A percentile compares a stretch with the other conserved stretches of the same genome.
Conservation (phyloP, 2,329 filamentous ascomycete genomes). For the Pestalotiopsis sp. region DNA sequence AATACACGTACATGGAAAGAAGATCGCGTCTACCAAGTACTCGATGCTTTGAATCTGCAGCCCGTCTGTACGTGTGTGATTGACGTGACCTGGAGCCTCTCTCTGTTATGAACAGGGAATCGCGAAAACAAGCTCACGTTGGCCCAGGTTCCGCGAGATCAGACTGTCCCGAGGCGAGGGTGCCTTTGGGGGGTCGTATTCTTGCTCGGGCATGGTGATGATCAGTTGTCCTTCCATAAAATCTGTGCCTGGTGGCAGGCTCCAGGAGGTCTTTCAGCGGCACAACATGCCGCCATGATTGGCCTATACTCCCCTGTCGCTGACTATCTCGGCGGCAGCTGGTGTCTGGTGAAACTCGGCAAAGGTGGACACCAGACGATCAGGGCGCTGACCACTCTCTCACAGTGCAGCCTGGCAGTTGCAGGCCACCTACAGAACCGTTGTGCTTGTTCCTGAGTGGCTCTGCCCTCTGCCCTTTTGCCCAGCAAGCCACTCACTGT, state of each 20-base stretch:
- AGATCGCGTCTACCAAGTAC: neutral
- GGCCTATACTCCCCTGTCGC: constrained; percentile 8
- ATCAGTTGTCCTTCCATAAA: constrained; percentile 3
- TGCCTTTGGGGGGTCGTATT: neutral
- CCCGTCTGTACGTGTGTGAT: neutral
- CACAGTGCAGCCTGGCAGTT: neutral
- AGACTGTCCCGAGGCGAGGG: neutral
- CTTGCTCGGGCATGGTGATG: neutral
- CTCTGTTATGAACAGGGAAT: neutral
- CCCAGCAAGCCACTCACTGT: neutral
- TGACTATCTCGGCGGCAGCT: constrained; percentile 14
- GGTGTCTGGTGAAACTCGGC: constrained; percentile 14
- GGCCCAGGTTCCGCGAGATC: neutral
- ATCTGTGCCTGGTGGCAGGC: neutral
- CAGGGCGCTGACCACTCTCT: neutral
- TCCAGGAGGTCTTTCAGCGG: neutral
- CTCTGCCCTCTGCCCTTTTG: neutral
- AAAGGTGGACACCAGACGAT: constrained; percentile 7
- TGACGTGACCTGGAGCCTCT: neutral
- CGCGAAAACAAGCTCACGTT: neutral
- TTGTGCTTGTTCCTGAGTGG: neutral
- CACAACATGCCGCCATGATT: neutral
- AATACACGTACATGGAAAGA: neutral
- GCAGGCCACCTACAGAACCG: neutral
- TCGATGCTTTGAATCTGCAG: neutral